These are phyloP conservation scores for Allium sativum DNA, from an alignment of 106 monocot species.

Conservation along the genomic window DNA sequence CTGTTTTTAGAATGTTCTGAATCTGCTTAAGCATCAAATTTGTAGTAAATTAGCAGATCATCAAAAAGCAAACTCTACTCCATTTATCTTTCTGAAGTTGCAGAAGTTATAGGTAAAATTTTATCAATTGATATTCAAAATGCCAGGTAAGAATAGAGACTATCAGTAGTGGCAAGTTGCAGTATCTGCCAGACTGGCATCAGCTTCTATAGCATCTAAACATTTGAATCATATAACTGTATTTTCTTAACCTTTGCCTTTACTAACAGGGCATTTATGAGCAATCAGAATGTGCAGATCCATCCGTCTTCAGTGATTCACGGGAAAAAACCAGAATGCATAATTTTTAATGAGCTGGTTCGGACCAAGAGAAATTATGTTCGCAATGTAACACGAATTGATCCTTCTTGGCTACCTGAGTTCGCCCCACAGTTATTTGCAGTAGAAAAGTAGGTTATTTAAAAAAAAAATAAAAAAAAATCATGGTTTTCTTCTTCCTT, in stretches of 20 bases:
- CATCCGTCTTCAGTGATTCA: constrained; percentile 88
- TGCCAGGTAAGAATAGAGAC: no score
- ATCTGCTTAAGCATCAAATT: no score
- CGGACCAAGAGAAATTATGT: constrained; percentile 72
- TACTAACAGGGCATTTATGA: constrained; percentile 45
- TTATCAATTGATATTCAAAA: no score
- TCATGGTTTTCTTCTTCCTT: no score
- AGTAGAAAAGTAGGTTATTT: constrained; percentile 10
- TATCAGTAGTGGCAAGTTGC: no score
- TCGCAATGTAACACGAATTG: constrained; percentile 61
- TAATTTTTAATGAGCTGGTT: constrained; percentile 80
- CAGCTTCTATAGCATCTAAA: not conserved
- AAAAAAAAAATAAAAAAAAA: no score
- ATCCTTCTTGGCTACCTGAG: constrained; percentile 81
- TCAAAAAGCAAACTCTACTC: no score
- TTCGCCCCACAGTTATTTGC: constrained; percentile 76
- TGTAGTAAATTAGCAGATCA: no score
- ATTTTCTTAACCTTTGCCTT: not conserved
- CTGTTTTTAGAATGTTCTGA: no score
- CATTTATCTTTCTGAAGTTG: no score
- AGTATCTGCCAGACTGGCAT: not conserved
- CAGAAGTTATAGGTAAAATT: no score
- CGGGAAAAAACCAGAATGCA: constrained; percentile 57
- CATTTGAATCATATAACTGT: not conserved
- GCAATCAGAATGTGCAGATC: constrained; percentile 67